phyloP scores from a whole-genome alignment of 164 flowering plant species.

The Macadamia integrifolia region DNA sequence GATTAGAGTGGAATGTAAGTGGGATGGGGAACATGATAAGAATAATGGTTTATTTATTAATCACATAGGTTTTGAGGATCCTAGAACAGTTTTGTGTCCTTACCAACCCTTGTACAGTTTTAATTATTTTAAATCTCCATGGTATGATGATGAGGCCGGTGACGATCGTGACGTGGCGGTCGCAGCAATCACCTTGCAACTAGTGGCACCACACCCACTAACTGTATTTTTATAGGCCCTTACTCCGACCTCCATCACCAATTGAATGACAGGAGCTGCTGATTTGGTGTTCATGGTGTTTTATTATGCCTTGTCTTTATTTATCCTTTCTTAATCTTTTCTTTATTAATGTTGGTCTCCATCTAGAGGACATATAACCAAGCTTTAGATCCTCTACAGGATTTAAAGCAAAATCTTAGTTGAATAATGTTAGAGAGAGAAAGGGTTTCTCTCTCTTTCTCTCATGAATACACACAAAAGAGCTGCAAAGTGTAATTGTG shows the following conservation, averaged over 20 bases:
- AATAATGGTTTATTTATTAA: slow-evolving; percentile 12
- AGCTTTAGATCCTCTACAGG: slow-evolving; percentile 16
- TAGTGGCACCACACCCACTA: slow-evolving; percentile 5
- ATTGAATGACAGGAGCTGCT: slow-evolving; percentile 3
- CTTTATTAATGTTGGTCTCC: slow-evolving; percentile 28
- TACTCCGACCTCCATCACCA: slow-evolving; percentile 4
- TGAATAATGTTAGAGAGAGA: slow-evolving; percentile 7
- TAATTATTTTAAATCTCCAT: slow-evolving; percentile 7
- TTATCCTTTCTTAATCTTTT: neutral
- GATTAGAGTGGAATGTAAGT: slow-evolving; percentile 31
- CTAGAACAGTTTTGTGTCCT: slow-evolving; percentile 10
- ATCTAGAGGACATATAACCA: slow-evolving; percentile 23
- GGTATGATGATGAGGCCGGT: slow-evolving; percentile 20
- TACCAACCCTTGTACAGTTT: slow-evolving; percentile 11
- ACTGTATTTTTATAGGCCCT: neutral
- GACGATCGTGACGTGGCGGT: slow-evolving; percentile 7
- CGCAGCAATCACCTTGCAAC: neutral
- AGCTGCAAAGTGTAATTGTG: slow-evolving; percentile 8
- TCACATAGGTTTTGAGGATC: slow-evolving; percentile 16
- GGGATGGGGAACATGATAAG: slow-evolving; percentile 37
- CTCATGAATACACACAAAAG: slow-evolving; percentile 1
- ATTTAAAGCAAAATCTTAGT: slow-evolving; percentile 20
- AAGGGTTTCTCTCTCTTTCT: too few species aligned
- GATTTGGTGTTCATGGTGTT: slow-evolving; percentile 1
- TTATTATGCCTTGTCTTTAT: slow-evolving; percentile 10